phyloP scores from a whole-genome alignment of 2,329 filamentous ascomycete genomes.

The Chaetomiaceae sp. region DNA sequence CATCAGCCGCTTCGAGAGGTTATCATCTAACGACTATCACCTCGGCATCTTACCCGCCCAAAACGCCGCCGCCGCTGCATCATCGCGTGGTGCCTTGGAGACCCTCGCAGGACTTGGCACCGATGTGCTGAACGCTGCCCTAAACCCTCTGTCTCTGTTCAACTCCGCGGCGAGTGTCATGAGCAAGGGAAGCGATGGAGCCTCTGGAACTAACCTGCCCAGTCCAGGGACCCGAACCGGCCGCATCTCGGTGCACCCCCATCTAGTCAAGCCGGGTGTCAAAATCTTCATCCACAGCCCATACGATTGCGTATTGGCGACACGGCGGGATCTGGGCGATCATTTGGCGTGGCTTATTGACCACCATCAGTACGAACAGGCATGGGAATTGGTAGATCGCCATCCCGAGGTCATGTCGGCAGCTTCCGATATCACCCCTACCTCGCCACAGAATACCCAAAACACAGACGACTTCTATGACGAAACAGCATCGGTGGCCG shows the following conservation, averaged over 20 bases:
- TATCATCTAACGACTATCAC: slow-evolving; percentile 90
- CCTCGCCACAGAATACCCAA: slow-evolving; percentile 33
- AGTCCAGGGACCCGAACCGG: slow-evolving; percentile 31
- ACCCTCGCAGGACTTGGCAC: slow-evolving; percentile 66
- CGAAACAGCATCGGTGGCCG: slow-evolving; percentile 60
- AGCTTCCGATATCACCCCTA: slow-evolving; percentile 36
- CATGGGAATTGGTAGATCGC: slow-evolving; percentile 84
- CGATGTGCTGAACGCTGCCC: slow-evolving; percentile 85
- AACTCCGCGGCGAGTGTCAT: slow-evolving; percentile 76
- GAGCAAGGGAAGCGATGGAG: slow-evolving; percentile 56
- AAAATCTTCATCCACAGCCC: slow-evolving; percentile 94
- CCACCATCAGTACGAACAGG: slow-evolving; percentile 73
- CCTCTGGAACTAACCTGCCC: slow-evolving; percentile 45
- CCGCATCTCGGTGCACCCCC: slow-evolving; percentile 45
- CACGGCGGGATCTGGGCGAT: slow-evolving; percentile 80
- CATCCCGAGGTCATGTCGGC: slow-evolving; percentile 68
- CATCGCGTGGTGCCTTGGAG: slow-evolving; percentile 70
- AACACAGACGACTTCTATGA: slow-evolving; percentile 67
- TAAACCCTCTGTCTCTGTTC: slow-evolving; percentile 83
- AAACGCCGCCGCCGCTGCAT: slow-evolving; percentile 58
- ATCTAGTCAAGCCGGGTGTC: slow-evolving; percentile 51
- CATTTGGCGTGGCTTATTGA: slow-evolving; percentile 83
- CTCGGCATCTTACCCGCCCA: slow-evolving; percentile 75
- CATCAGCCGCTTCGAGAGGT: slow-evolving; percentile 78
- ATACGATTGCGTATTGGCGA: slow-evolving; percentile 91